Evolutionary conservation across 2,329 filamentous ascomycete genomes (phyloP), one percentile per base, ranked within the genome.

Genomic region (Hirsutella thompsonii): DNA sequence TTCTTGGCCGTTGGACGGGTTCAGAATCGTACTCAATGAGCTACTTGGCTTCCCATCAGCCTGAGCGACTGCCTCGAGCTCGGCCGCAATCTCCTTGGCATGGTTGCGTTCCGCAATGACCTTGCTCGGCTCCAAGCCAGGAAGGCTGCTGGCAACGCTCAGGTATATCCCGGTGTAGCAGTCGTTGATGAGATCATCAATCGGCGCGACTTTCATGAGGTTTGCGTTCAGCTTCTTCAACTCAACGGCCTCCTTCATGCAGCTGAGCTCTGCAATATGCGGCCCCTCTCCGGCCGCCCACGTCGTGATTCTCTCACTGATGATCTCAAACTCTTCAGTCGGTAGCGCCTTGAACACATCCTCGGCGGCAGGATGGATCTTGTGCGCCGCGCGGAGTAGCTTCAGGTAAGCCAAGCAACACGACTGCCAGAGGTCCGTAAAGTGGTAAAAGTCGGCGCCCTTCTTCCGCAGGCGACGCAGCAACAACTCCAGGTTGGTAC

Each of bases 161-260:
- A 72, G 69, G 55, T 86, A 92, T 14, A 94, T 67, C 38, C 78
- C 72, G 1, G 85, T 83, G 59, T 94, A 98, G 38, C 84, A 80
- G 60, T 98, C 92, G 19, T 81, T 83, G 48, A 95, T 83, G n/a
- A 96, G 72, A 54, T 98, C 92, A 52, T 98, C 92, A 36, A 96
- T 90, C 9, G 81, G 71, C 0, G 79, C 75, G 1, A 82, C 75
- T 60, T 94, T 95, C 74, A 93, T 92, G 8, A 94, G 70, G 37
- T 81, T 83, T 33, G 81, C 81, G 55, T 98, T 98, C 36, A 95
- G 73, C 56, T 77, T 78, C 55, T 78, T 78, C 34, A 77, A 49
- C 46, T 79, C 74, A 9, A 76, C 68, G 0, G 67, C 64, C 37
- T 79, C 74, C 51, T 70, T 75, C 58, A 79, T 64, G 42, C 73